Evolutionary conservation across 83 land plant species (phyloP).

Genomic region (Picea abies): DNA sequence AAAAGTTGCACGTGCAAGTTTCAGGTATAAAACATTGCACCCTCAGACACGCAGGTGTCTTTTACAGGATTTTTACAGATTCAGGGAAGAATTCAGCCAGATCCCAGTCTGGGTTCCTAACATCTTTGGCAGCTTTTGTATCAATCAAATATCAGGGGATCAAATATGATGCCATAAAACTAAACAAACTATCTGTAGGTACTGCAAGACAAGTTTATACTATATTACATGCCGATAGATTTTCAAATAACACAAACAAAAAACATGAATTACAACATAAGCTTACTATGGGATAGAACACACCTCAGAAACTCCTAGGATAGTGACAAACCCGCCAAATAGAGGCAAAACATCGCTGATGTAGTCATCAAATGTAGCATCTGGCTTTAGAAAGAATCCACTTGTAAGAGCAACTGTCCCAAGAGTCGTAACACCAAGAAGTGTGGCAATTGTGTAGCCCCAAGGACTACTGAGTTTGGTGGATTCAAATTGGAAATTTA

Average conservation of each 20-base stretch:
- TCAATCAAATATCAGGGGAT: background rate
- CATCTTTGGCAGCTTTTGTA: background rate
- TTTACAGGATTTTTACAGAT: background rate
- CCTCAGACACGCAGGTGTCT: no score
- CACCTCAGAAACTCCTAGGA: constrained; percentile 94
- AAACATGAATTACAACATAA: background rate
- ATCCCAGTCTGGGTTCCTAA: background rate
- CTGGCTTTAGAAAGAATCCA: constrained; percentile 91
- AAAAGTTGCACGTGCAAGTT: no score
- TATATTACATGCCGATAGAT: background rate
- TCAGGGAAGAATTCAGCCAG: background rate
- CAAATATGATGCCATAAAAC: background rate
- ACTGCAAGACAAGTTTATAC: background rate
- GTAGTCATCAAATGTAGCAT: constrained; percentile 94
- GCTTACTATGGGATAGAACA: background rate
- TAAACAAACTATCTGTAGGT: background rate
- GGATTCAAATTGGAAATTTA: constrained; percentile 83
- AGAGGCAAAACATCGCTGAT: constrained; percentile 77
- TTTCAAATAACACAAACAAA: background rate
- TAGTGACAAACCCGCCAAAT: constrained; percentile 80
- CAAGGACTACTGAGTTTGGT: constrained; percentile 73
- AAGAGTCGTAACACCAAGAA: constrained; percentile 81
- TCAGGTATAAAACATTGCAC: no score
- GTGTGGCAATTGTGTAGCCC: constrained; percentile 78
- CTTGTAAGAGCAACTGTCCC: constrained; percentile 93